Evolutionary conservation across 2,329 filamentous ascomycete species (phyloP).

Genomic region (Pezicula carpinea): DNA sequence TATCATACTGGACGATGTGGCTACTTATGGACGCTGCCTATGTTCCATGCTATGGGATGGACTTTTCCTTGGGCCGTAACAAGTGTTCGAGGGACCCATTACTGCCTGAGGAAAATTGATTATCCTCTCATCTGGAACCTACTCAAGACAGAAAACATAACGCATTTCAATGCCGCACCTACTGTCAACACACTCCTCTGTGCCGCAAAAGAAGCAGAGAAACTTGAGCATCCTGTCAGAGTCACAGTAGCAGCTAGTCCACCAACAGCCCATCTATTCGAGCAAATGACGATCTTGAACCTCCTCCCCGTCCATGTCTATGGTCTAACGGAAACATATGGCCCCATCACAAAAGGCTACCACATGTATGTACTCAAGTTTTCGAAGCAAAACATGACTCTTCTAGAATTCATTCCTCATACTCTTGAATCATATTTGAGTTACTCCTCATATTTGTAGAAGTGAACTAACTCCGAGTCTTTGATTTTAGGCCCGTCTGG

Average conservation of each 20-base stretch:
- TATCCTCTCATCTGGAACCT: slow-evolving; percentile 90
- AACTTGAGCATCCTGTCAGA: slow-evolving; percentile 64
- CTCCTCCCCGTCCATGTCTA: slow-evolving; percentile 91
- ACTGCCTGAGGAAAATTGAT: slow-evolving; percentile 91
- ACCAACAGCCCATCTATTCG: slow-evolving; percentile 83
- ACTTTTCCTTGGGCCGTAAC: slow-evolving; percentile 89
- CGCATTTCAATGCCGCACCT: slow-evolving; percentile 92
- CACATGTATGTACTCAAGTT: no score
- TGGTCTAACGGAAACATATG: slow-evolving; percentile 84
- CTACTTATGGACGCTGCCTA: slow-evolving; percentile 88
- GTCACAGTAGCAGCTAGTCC: slow-evolving; percentile 93
- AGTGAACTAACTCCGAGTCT: no score
- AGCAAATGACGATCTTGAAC: slow-evolving; percentile 80
- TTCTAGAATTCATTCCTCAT: no score
- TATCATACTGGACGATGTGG: slow-evolving; percentile 63
- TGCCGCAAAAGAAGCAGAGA: slow-evolving; percentile 68
- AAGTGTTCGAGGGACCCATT: slow-evolving; percentile 88
- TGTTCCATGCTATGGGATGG: slow-evolving; percentile 67
- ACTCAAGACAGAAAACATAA: slow-evolving; percentile 80
- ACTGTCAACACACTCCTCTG: slow-evolving; percentile 95
- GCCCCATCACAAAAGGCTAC: slow-evolving; percentile 93
- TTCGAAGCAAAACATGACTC: no score
- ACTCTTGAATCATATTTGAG: no score
- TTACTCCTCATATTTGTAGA: no score
- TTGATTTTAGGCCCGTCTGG: slow-evolving; percentile 83